Evolutionary conservation across 2,329 filamentous ascomycete genomes (phyloP), one percentile per base, ranked within the genome.

Genomic region (Peltaster fructicola): DNA sequence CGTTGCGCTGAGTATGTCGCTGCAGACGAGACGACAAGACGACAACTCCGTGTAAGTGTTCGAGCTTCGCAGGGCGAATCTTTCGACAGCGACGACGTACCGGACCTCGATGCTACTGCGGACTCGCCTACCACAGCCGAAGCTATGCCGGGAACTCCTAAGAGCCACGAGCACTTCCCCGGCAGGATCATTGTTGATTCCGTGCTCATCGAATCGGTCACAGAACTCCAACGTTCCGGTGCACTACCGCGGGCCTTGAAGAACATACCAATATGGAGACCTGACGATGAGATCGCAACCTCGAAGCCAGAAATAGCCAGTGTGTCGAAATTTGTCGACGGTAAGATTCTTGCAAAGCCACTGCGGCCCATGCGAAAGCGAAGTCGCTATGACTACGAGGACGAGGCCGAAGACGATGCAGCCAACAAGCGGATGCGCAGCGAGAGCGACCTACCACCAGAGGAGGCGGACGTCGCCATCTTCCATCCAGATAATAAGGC

Each of bases 401-500:
- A 80, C 29, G 73, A 73, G 25, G 68, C 69, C 7, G 64, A 41
- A n/a, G 9, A 38, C 35, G 43, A 30, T 35, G 47, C 26, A 38
- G 37, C 22, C 39, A 48, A 31, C 44, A 56, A 36, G 45, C 47
- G 35, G 43, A 35, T 27, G 41, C 33, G 53, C 31, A 41, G 56
- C 44, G 46, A 56, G 12, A 20, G 29, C 15, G 61, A 66, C 20
- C 45, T 84, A 6, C 63, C 66, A 2, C 73, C 82, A 0, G 68
- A 77, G 34, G 73, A 75, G 35, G 68, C 63, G 2, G 68, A 79
- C 31, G 80, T 93, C 30, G 84, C 85, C 2, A 57, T 98, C 1
- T 98, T 98, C 52, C 72, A 79, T 34, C 72, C 80, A 0, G 79
- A 91, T 31, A 85, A 90, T 56, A 90, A 85, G 49, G 66, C 73